Percentiles rank a stretch among this genome's conserved stretches.
Evolutionary conservation across 768 basidiomycete species (phyloP).

Genomic region (Phylloporus sp.): DNA sequence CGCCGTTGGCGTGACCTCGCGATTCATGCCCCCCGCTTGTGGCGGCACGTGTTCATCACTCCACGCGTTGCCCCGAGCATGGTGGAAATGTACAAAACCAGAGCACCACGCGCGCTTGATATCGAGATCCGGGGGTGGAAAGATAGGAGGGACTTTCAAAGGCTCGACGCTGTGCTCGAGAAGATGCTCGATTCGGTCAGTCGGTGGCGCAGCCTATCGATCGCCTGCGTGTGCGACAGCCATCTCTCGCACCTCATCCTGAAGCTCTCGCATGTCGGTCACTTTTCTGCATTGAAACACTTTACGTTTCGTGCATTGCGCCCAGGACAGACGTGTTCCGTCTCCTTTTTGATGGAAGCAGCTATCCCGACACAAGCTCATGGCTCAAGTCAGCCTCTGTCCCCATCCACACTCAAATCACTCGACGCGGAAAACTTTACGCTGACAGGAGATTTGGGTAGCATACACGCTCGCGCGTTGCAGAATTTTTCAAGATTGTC

Average conservation of each 20-base stretch:
- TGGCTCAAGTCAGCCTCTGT: neutral
- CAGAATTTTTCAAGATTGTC: constrained; percentile 21
- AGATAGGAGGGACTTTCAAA: constrained; percentile 30
- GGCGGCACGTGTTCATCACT: constrained; percentile 26
- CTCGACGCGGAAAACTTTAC: constrained; percentile 29
- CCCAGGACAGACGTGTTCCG: constrained; percentile 27
- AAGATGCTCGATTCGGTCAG: constrained; percentile 23
- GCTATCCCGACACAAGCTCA: constrained; percentile 4
- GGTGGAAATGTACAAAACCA: constrained; percentile 24
- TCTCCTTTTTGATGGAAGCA: constrained; percentile 22
- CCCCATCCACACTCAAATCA: constrained; percentile 21
- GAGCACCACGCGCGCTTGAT: constrained; percentile 25
- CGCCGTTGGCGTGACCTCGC: constrained; percentile 32
- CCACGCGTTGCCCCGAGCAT: constrained; percentile 18
- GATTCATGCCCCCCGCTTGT: constrained; percentile 28
- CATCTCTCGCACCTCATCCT: constrained; percentile 28
- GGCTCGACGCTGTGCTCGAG: constrained; percentile 26
- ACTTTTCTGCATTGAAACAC: constrained; percentile 23
- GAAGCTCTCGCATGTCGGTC: constrained; percentile 19
- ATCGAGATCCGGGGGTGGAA: constrained; percentile 27
- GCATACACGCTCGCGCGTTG: constrained; percentile 11
- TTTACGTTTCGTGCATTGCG: constrained; percentile 29
- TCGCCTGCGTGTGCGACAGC: constrained; percentile 27
- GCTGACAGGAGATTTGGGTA: constrained; percentile 18
- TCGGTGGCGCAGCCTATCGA: constrained; percentile 28